Evolutionary conservation across 371 early-diverging fungal genomes (phyloP).

Genomic region (Parasitella parasitica): DNA sequence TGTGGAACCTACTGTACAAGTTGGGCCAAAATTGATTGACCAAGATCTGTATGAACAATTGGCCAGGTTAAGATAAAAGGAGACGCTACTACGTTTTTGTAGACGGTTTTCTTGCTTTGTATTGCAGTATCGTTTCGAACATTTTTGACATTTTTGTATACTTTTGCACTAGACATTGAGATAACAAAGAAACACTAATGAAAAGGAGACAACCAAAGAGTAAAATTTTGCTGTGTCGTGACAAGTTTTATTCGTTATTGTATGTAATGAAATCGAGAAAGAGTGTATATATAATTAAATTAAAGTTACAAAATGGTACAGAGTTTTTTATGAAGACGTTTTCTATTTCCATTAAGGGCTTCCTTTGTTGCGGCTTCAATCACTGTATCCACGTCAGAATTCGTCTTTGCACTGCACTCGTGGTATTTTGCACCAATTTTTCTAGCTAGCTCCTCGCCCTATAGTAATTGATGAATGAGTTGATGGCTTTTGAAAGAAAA

Average conservation of each 20-base stretch:
- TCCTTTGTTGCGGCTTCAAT: conserved; percentile 49
- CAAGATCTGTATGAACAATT: conserved; percentile 17
- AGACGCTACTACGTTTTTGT: conserved; percentile 30
- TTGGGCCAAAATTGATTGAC: conserved; percentile 16
- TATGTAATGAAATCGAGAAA: not conserved
- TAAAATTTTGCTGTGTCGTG: not conserved
- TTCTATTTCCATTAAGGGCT: conserved; percentile 43
- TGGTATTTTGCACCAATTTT: conserved; percentile 54
- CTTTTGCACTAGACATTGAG: not conserved
- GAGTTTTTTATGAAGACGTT: conserved; percentile 40
- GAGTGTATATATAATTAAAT: conserved; percentile 1
- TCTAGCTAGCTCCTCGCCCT: conserved; percentile 49
- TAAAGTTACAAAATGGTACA: conserved; percentile 29
- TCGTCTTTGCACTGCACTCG: conserved; percentile 52
- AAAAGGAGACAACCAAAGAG: no score
- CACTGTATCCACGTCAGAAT: conserved; percentile 45
- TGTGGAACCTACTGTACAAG: conserved; percentile 23
- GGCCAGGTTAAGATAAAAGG: conserved; percentile 45
- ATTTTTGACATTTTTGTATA: not conserved
- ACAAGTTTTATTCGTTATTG: not conserved
- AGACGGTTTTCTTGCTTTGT: conserved; percentile 24
- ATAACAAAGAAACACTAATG: not conserved
- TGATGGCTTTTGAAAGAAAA: no score
- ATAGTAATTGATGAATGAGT: not conserved
- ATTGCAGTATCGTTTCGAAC: conserved; percentile 15